Evolutionary conservation across 164 flowering plant genomes (phyloP).

Genomic region (Piper longum): DNA sequence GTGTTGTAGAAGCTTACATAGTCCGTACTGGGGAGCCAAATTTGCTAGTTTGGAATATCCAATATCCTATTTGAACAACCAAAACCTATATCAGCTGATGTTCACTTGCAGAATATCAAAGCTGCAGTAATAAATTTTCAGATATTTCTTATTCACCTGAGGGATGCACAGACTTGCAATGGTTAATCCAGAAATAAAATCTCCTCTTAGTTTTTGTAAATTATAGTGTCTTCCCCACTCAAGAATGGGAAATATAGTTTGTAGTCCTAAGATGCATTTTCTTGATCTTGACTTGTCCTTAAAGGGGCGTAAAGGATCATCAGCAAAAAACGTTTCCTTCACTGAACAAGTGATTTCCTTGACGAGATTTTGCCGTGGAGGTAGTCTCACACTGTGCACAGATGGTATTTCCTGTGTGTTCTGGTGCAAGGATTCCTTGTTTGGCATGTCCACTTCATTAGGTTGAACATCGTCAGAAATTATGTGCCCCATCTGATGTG

Average conservation of each 20-base stretch:
- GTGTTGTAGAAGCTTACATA: conserved; percentile 34
- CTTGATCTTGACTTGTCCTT: conserved; percentile 48
- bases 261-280: conserved; percentile 43
- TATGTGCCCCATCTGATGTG: conserved; percentile 18
- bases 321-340: conserved; percentile 60
- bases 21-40: conserved; percentile 48
- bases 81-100: not conserved
- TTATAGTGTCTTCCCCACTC: conserved; percentile 55
- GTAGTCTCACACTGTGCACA: conserved; percentile 49
- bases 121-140: not conserved
- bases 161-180: conserved; percentile 88
- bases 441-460: conserved; percentile 27
- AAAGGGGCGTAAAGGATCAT: conserved; percentile 65
- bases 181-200: conserved; percentile 64
- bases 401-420: conserved; percentile 13
- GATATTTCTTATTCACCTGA: conserved; percentile 31
- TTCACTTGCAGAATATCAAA: not conserved
- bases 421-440: conserved; percentile 20
- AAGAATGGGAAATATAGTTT: conserved; percentile 60
- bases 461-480: conserved; percentile 17
- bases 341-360: conserved; percentile 32
- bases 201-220: conserved; percentile 42
- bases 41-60: conserved; percentile 64
- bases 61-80: conserved; percentile 35
- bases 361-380: conserved; percentile 41